Evolutionary conservation across 2,329 filamentous ascomycete species (phyloP), one percentile per base, ranked within the genome.

Genomic region (Phialophora tarda): DNA sequence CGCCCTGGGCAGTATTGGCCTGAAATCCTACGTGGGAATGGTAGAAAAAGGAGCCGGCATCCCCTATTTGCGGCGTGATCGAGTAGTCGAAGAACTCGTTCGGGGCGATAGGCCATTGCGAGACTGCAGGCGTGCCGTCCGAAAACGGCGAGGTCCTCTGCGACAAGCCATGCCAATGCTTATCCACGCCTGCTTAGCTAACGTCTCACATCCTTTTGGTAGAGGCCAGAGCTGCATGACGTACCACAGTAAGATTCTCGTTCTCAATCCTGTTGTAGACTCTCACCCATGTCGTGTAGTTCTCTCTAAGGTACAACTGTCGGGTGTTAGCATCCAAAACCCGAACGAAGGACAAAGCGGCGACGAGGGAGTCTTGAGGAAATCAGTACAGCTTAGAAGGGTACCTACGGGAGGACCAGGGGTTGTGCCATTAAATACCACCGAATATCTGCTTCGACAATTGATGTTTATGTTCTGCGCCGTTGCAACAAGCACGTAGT

Each of bases 131-230:
- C 0, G 85, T 83, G 3, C 88, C 88, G 69, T 90, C 88, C 1
- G 86, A 86, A 76, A 89, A 90, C 0, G 86, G 85, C 1, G 86
- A 84, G 30, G 83, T 81, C 44, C 83, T 78, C 73, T 86, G 85
- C 23, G 82, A 83, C n/a, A 90, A 79, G 11, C 88, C 88, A 76
- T 90, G 88, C 88, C 88, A 90, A 73, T 90, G 88, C 84, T 88
- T 59, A 28, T 26, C 51, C 10, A 30, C 23, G 26, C 2, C 12
- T 32, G 44, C 12, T 32, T 38, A 63, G 61, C 30, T 51, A n/a
- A 44, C 38, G 2, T 44, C 38, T 8, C 14, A 44, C 17, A 8
- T 3, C 17, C 17, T 11, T n/a, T 6, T n/a, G 17, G 5, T 44
- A 44, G n/a, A 6, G 4, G 5, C 17, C 38, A 41, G 38, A 41